These are phyloP conservation scores for Fraxinus greggii DNA, from an alignment of 305 asterid species.

Conservation along the genomic window DNA sequence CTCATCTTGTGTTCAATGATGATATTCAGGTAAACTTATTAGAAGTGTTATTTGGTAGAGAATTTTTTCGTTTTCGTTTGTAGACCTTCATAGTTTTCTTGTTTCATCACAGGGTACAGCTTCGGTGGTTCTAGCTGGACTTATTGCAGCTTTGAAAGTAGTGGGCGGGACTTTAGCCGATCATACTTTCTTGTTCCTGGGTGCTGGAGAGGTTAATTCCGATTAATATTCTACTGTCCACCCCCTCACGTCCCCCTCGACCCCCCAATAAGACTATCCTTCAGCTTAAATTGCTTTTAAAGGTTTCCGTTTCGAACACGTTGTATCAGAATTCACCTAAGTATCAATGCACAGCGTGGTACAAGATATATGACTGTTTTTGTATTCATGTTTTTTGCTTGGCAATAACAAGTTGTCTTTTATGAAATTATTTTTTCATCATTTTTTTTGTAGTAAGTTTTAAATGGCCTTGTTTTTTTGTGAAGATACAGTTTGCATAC, in stretches of 20 bases:
- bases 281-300: not conserved
- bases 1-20: slow-evolving; percentile 95
- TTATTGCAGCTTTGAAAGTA: slow-evolving; percentile 66
- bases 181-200: slow-evolving; percentile 91
- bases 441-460: not conserved
- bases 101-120: slow-evolving; percentile 80
- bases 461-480: not conserved
- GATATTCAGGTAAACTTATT: slow-evolving; percentile 70
- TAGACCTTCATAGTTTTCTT: slow-evolving; percentile 10
- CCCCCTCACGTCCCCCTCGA: not conserved
- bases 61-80: not conserved
- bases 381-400: not conserved
- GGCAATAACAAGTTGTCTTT: not conserved
- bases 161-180: slow-evolving; percentile 77
- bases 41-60: not conserved
- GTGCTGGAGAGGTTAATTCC: slow-evolving; percentile 95
- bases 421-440: not conserved
- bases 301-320: not conserved
- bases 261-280: not conserved
- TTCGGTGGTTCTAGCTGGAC: slow-evolving; percentile 89
- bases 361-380: no score
- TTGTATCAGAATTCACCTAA: no score
- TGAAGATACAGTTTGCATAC: not conserved
- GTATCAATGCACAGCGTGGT: not conserved
- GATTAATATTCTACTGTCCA: not conserved